Evolutionary conservation across 2,329 filamentous ascomycete species (phyloP), one percentile per base, ranked within the genome.

Genomic region (Leptographium procerum): DNA sequence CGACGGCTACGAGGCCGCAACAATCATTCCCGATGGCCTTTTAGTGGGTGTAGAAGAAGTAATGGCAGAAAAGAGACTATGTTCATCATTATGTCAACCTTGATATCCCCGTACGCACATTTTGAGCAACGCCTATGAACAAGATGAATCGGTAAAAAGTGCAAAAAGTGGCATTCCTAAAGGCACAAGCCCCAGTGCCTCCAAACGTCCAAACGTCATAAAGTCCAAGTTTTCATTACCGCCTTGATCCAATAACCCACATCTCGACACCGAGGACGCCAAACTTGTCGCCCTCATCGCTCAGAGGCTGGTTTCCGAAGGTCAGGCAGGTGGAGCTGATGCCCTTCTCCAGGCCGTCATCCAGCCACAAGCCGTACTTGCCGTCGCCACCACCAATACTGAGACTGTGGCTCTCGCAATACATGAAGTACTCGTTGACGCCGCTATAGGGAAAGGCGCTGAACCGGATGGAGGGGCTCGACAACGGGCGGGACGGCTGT

Each of bases 401-500:
- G 16, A 99, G 72, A 69, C 88, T 97, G 28, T 85, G 82, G 3
- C 83, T 78, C 72, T 97, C 91, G 72, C 92, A 97, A 67, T 95
- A 88, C 64, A 97, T 94, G 76, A 92, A 90, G 70, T 95, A 99
- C 71, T 97, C 94, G 70, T 99, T 97, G 47, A 95, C 82, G 6
- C 94, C 94, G 59, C 88, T 95, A 68, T 96, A 97, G 0, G 92
- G 91, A 66, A 97, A 99, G 0, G 92, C 92, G 73, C 96, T 96
- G 80, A 99, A 99, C 24, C 94, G 85, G 64, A 97, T 89, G 29
- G 84, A 80, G 61, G 92, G 88, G 5, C 84, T 82, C 4, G 84
- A 83, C 29, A 77, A 80, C 1, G 80, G 66, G 6, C 64, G 65
- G 9, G 67, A 66, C 22, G 62, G 40, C 50, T 61, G 61, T 16